Evolutionary conservation across 805 yeast species (phyloP).

Genomic region (Jamesozyma spencerorum): DNA sequence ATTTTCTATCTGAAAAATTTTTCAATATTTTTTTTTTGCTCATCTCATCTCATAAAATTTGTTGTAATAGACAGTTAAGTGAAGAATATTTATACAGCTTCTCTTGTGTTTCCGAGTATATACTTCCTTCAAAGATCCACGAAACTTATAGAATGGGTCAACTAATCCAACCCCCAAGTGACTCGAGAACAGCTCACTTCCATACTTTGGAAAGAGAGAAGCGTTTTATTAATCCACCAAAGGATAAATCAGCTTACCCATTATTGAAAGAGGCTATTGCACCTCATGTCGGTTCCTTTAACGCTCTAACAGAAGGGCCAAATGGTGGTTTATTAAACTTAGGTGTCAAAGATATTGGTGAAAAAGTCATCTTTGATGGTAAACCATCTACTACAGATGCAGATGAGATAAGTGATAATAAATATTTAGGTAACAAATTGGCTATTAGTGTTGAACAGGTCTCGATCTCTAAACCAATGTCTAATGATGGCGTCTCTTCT

Average conservation of each 20-base stretch:
- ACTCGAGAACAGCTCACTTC: slow-evolving; percentile 36
- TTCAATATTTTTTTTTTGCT: no score
- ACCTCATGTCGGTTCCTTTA: slow-evolving; percentile 94
- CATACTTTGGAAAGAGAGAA: slow-evolving; percentile 79
- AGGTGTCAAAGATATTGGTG: slow-evolving; percentile 83
- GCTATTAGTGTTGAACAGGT: slow-evolving; percentile 81
- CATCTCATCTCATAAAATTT: no score
- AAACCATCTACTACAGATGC: slow-evolving; percentile 10
- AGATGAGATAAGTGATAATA: slow-evolving; percentile 36
- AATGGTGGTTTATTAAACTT: slow-evolving; percentile 76
- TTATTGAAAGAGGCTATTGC: slow-evolving; percentile 78
- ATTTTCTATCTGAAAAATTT: no score
- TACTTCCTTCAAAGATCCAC: no score
- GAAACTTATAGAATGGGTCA: slow-evolving; percentile 21
- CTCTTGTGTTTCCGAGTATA: no score
- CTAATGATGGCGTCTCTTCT: slow-evolving; percentile 44
- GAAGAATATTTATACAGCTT: no score
- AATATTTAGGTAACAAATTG: slow-evolving; percentile 75
- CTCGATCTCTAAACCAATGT: slow-evolving; percentile 72
- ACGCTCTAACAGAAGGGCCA: slow-evolving; percentile 86
- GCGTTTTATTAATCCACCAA: slow-evolving; percentile 82
- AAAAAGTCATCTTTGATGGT: slow-evolving; percentile 76
- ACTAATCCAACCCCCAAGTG: slow-evolving; percentile 21
- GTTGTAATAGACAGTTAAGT: no score
- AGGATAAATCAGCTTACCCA: slow-evolving; percentile 74